Evolutionary conservation across 2,329 filamentous ascomycete species (phyloP).

Genomic region (Diaporthe citriasiana): DNA sequence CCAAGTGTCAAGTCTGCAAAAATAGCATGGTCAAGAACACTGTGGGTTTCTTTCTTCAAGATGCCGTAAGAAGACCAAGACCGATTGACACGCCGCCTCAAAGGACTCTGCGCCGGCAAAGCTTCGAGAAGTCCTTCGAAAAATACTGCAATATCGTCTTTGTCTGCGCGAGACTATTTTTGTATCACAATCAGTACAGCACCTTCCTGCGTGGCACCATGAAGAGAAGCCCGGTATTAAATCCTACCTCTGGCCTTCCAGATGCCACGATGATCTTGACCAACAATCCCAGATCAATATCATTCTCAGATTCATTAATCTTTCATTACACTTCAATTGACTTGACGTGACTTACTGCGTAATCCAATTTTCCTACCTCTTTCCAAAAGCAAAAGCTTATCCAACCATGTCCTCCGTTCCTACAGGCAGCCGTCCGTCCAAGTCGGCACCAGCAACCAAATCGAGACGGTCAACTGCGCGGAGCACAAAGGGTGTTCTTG

Average conservation of each 20-base stretch:
- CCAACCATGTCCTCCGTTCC: neutral
- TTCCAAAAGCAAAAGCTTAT: neutral
- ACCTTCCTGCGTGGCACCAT: neutral
- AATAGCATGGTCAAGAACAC: neutral
- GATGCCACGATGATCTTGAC: neutral
- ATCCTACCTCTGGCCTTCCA: neutral
- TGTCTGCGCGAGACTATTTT: constrained; percentile 1
- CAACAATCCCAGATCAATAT: neutral
- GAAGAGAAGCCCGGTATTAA: neutral
- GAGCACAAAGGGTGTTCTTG: neutral
- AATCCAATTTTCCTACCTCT: neutral
- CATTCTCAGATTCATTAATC: neutral
- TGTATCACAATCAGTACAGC: neutral
- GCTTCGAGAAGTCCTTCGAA: neutral
- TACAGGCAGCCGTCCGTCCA: neutral
- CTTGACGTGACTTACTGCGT: constrained; percentile 10
- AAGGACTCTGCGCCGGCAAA: neutral
- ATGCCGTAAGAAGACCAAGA: constrained; percentile 16
- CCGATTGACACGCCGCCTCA: constrained; percentile 1
- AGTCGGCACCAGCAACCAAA: neutral
- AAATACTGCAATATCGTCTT: constrained; percentile 13
- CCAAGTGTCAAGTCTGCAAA: neutral
- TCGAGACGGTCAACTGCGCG: neutral
- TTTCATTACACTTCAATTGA: neutral
- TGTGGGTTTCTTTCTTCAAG: neutral